Conservation (phyloP, 2,329 filamentous ascomycete species). For the Fusarium sp. region DNA sequence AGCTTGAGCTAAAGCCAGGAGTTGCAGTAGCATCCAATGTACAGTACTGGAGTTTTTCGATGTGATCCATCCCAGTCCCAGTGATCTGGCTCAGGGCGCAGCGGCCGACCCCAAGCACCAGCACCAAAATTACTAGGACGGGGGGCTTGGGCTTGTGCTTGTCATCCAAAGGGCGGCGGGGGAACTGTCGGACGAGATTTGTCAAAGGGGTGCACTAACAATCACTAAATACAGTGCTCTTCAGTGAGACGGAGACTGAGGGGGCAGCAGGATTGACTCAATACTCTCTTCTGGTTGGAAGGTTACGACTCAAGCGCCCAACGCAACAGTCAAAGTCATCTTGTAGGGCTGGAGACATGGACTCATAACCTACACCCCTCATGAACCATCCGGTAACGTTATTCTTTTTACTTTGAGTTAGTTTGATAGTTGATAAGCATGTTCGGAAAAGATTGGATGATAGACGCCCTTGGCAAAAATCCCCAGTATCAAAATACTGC, state of each 20-base stretch:
- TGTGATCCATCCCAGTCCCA: constrained; percentile 21
- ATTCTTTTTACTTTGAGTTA: too few relatives aligned
- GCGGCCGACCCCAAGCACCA: constrained; percentile 32
- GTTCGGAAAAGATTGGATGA: constrained; percentile 25
- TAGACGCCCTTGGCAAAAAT: background rate
- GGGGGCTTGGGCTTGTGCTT: constrained; percentile 14
- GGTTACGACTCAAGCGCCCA: constrained; percentile 24
- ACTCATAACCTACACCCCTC: background rate
- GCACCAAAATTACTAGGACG: background rate
- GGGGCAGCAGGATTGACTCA: constrained; percentile 1
- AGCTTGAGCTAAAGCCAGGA: constrained; percentile 9
- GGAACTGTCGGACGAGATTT: constrained; percentile 17
- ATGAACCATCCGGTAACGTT: background rate
- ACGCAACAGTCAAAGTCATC: constrained; percentile 14
- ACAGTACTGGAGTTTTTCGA: background rate
- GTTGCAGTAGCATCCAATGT: background rate
- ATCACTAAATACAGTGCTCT: background rate
- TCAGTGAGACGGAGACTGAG: constrained; percentile 4
- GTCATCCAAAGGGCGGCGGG: constrained; percentile 22
- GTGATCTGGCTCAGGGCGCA: constrained; percentile 41
- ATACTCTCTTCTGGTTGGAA: constrained; percentile 18
- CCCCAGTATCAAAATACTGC: constrained; percentile 7
- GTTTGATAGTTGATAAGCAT: constrained; percentile 27
- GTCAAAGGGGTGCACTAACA: constrained; percentile 20
- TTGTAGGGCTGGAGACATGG: constrained; percentile 31